phyloP scores from a whole-genome alignment of 2,329 filamentous ascomycete genomes.

The Calonectria honghensis region DNA sequence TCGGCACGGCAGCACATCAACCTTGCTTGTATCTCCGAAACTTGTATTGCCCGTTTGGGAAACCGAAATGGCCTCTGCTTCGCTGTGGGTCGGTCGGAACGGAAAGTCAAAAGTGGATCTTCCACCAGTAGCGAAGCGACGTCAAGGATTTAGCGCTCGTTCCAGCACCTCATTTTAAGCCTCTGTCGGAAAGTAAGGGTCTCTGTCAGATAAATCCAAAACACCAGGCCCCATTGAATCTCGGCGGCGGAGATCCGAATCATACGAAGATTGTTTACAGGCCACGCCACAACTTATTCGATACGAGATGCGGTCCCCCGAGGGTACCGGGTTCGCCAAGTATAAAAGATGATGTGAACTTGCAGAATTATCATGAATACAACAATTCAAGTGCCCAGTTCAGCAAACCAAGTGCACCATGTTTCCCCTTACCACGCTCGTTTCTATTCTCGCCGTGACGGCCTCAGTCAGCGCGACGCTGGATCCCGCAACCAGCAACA shows the following conservation, averaged over 20 bases:
- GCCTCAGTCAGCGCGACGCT: conserved; percentile 50
- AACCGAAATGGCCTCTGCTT: background rate
- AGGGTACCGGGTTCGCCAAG: background rate
- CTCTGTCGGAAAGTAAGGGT: background rate
- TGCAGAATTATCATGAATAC: background rate
- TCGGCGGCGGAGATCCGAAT: background rate
- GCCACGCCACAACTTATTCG: background rate
- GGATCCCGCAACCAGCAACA: conserved; percentile 51
- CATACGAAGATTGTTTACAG: background rate
- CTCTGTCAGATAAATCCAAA: background rate
- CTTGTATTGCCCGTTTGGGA: background rate
- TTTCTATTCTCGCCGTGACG: conserved; percentile 48
- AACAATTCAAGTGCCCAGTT: background rate
- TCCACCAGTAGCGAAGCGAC: background rate
- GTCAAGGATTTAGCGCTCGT: background rate
- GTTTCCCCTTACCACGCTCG: conserved; percentile 47
- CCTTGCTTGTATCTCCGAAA: background rate
- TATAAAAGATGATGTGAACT: background rate
- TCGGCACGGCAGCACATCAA: background rate
- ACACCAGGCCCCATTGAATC: background rate
- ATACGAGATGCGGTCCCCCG: background rate
- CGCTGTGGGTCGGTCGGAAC: background rate
- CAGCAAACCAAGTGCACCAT: conserved; percentile 34
- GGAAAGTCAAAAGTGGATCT: conserved; percentile 1
- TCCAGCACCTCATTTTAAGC: background rate